Percentiles rank a stretch among this genome's conserved stretches.
Evolutionary conservation across 2,329 filamentous ascomycete species (phyloP).

Genomic region (Scytalidium sp.): DNA sequence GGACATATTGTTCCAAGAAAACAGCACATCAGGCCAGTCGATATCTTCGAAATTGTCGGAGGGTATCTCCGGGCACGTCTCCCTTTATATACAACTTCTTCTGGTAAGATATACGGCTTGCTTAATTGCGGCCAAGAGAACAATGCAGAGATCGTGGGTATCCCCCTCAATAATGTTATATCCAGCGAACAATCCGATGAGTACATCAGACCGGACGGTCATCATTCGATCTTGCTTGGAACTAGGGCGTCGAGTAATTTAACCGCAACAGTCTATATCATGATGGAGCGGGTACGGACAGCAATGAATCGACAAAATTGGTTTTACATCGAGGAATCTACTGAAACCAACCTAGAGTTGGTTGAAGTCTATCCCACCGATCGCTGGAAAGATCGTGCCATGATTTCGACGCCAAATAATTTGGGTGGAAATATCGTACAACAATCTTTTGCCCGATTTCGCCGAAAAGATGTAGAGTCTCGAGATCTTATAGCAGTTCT

Average conservation of each 20-base stretch:
- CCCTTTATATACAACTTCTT: neutral
- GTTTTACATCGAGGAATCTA: constrained; percentile 7
- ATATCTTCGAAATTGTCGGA: constrained; percentile 4
- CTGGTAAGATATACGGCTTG: constrained; percentile 3
- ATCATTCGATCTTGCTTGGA: neutral
- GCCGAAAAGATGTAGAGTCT: neutral
- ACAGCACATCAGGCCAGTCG: neutral
- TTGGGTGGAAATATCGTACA: neutral
- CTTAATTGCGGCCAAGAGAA: constrained; percentile 4
- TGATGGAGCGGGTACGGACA: neutral
- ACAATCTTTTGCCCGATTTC: constrained; percentile 3
- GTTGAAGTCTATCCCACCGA: neutral
- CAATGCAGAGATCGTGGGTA: constrained; percentile 2
- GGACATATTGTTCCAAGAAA: constrained; percentile 1
- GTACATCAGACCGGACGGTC: constrained; percentile 5
- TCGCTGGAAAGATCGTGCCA: constrained; percentile 1
- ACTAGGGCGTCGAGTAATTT: neutral
- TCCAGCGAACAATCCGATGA: neutral
- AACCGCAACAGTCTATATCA: constrained; percentile 1
- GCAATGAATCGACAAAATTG: constrained; percentile 4
- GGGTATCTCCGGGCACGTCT: constrained; percentile 3
- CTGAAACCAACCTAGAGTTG: constrained; percentile 4
- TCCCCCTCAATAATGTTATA: neutral
- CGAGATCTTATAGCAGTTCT: constrained; percentile 3
- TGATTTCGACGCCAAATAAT: constrained; percentile 4